Percentiles rank a stretch among this genome's conserved stretches.
These are phyloP conservation scores for Quercus ilex DNA, from an alignment of 306 rosid genomes.

Conservation along the genomic window DNA sequence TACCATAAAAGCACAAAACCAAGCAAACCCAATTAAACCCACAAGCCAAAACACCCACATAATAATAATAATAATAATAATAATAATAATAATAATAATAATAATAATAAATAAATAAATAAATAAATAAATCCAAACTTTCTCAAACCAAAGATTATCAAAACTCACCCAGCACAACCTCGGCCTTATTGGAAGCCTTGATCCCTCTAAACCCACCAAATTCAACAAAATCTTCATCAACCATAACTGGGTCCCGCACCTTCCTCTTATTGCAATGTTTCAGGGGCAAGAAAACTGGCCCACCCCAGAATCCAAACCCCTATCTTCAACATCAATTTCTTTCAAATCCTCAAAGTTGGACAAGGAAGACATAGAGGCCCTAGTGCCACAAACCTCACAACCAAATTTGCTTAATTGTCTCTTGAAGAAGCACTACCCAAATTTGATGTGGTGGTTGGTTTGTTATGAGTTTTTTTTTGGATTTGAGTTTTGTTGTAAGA, in stretches of 20 bases:
- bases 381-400: too few relatives aligned
- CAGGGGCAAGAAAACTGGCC: slow-evolving; percentile 75
- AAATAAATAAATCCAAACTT: neutral
- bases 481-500: too few relatives aligned
- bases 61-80: too few relatives aligned
- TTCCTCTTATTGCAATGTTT: slow-evolving; percentile 48
- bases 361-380: too few relatives aligned
- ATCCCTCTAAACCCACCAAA: slow-evolving; percentile 4
- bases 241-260: slow-evolving; percentile 24
- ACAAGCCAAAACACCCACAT: neutral
- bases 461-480: too few relatives aligned
- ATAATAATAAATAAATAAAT: too few relatives aligned
- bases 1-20: neutral
- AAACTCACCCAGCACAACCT: slow-evolving; percentile 31
- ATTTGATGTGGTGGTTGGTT: too few relatives aligned
- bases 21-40: slow-evolving; percentile 3
- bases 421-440: too few relatives aligned
- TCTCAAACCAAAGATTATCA: neutral
- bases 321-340: slow-evolving; percentile 16
- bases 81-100: too few relatives aligned
- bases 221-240: slow-evolving; percentile 21
- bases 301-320: slow-evolving; percentile 41
- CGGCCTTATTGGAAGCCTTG: slow-evolving; percentile 22
- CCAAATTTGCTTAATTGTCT: too few relatives aligned
- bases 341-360: too few relatives aligned